Conservation (phyloP, 1,139 yeast genomes). For the Suhomyces choctaworum region DNA sequence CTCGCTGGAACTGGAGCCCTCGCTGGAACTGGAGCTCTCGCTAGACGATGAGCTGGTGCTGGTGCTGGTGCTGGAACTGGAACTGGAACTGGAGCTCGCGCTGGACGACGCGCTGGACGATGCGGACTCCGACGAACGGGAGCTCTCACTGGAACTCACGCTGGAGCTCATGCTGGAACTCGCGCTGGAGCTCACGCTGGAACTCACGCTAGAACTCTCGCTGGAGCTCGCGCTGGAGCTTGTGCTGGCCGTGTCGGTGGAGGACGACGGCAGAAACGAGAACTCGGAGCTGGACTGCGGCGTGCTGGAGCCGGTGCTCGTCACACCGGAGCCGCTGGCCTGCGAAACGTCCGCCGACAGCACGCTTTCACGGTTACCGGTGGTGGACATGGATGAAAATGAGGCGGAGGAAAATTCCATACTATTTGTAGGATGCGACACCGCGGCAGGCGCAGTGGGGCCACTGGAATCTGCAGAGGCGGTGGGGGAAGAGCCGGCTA, state of each 20-base stretch:
- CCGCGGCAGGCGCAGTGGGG: too few species aligned
- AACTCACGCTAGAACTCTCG: not conserved
- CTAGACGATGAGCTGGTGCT: constrained; percentile 24
- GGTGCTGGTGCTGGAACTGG: not conserved
- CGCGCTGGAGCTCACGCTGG: constrained; percentile 1
- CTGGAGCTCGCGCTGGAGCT: not conserved
- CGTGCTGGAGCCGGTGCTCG: not conserved
- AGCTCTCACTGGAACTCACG: not conserved
- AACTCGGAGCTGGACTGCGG: not conserved
- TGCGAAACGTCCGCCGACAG: too few species aligned
- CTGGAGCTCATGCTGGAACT: constrained; percentile 1
- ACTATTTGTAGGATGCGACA: too few species aligned
- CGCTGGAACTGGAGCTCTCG: constrained; percentile 42
- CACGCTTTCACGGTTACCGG: too few species aligned
- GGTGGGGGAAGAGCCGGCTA: not conserved
- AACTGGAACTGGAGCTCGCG: constrained; percentile 1
- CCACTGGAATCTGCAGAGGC: too few species aligned
- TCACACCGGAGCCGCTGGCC: too few species aligned
- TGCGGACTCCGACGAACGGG: not conserved
- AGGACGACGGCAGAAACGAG: not conserved
- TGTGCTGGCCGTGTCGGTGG: not conserved
- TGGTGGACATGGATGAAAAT: too few species aligned
- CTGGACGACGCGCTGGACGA: not conserved
- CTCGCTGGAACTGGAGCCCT: not conserved
- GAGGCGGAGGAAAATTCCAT: not conserved